Evolutionary conservation across 371 early-diverging fungal genomes (phyloP).

Genomic region (Mortierella sp.): DNA sequence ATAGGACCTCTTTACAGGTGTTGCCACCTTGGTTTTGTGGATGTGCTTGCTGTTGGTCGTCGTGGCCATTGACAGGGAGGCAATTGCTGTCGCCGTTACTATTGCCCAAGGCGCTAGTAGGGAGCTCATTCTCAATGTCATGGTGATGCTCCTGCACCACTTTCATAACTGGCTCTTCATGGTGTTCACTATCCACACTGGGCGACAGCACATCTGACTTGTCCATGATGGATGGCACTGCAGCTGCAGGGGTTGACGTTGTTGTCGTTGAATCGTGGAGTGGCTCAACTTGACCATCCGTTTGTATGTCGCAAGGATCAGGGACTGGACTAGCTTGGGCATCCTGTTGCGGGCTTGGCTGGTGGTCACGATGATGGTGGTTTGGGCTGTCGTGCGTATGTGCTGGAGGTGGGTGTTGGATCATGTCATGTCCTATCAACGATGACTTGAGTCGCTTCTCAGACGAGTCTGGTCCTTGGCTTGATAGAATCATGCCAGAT

Average conservation of each 20-base stretch:
- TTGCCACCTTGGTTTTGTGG: conserved; percentile 6
- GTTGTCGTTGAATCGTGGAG: neutral
- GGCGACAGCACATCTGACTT: neutral
- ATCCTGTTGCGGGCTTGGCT: conserved; percentile 10
- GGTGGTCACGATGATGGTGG: conserved; percentile 17
- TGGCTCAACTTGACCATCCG: conserved; percentile 6
- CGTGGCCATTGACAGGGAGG: conserved; percentile 22
- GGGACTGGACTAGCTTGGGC: conserved; percentile 17
- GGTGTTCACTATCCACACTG: neutral
- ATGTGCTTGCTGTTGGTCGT: conserved; percentile 25
- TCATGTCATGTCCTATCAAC: conserved; percentile 17
- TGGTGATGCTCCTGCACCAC: conserved; percentile 32
- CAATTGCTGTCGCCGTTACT: conserved; percentile 24
- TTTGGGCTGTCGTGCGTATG: conserved; percentile 23
- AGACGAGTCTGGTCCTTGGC: conserved; percentile 31
- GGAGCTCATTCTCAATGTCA: conserved; percentile 31
- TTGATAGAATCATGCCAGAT: conserved; percentile 28
- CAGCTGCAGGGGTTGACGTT: neutral
- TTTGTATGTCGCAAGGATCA: neutral
- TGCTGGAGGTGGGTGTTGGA: conserved; percentile 33
- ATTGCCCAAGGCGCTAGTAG: conserved; percentile 19
- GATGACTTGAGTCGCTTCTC: conserved; percentile 37
- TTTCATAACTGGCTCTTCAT: conserved; percentile 46
- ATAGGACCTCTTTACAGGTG: conserved; percentile 14
- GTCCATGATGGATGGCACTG: too few relatives aligned